phyloP scores from a whole-genome alignment of 2,329 filamentous ascomycete genomes.

The Parastagonospora avenae region DNA sequence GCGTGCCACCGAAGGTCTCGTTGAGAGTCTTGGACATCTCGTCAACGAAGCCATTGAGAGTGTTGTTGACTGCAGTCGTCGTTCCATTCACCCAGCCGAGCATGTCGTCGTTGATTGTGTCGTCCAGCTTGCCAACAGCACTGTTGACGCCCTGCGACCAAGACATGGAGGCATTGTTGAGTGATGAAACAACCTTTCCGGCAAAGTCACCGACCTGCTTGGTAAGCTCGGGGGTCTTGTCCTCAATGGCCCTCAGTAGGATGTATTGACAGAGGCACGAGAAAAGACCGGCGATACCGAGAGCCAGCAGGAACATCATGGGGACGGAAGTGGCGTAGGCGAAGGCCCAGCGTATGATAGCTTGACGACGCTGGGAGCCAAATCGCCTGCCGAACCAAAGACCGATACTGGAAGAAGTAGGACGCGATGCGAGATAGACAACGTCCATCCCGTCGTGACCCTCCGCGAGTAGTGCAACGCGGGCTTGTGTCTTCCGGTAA shows the following conservation, averaged over 20 bases:
- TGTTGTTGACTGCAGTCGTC: slow-evolving; percentile 81
- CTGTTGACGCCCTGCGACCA: slow-evolving; percentile 81
- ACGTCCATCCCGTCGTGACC: slow-evolving; percentile 83
- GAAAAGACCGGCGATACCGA: slow-evolving; percentile 81
- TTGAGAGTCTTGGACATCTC: slow-evolving; percentile 77
- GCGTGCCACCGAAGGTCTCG: slow-evolving; percentile 78
- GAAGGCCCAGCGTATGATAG: slow-evolving; percentile 79
- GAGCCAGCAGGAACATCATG: slow-evolving; percentile 83
- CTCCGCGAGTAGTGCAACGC: slow-evolving; percentile 69
- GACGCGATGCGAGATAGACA: slow-evolving; percentile 83
- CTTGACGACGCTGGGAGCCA: slow-evolving; percentile 66
- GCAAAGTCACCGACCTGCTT: slow-evolving; percentile 79
- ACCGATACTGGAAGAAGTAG: slow-evolving; percentile 73
- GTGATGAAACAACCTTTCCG: slow-evolving; percentile 72
- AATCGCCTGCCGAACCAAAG: slow-evolving; percentile 72
- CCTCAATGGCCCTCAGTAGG: slow-evolving; percentile 73
- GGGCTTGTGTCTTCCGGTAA: slow-evolving; percentile 74
- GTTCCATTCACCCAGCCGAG: slow-evolving; percentile 87
- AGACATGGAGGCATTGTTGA: slow-evolving; percentile 73
- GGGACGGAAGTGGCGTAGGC: slow-evolving; percentile 86
- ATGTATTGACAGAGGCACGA: slow-evolving; percentile 82
- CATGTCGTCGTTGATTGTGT: slow-evolving; percentile 80
- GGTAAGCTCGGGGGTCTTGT: slow-evolving; percentile 76
- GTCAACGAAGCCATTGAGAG: slow-evolving; percentile 80
- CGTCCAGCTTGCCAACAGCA: slow-evolving; percentile 67